Base-by-base conservation (phyloP, 1,284 basidiomycete genomes). In the Moesziomyces sp. region DNA sequence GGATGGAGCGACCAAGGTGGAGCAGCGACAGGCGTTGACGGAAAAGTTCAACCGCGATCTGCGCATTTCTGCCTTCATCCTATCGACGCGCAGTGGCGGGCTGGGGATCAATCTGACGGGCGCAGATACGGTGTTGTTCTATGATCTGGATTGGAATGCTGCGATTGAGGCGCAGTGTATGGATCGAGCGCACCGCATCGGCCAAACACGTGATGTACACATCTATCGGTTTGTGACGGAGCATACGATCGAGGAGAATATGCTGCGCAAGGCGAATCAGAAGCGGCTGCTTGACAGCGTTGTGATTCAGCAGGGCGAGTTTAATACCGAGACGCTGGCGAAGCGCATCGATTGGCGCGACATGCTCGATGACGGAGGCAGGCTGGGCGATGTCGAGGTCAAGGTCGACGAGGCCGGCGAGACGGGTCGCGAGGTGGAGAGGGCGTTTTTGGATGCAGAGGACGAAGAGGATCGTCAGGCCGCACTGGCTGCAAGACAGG, bases 111-210 rank as follows among this genome's bases (percentile, higher is more conserved):
- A 98, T 50, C 68, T 86, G 60, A 95, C 95, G 10, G 95, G 95
- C n/a, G 95, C 95, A 18, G 94, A 97, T 83, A 97, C 94, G 0
- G 95, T 98, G 74, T 89, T 97, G 54, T 96, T 95, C 85, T 97
- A 97, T 83, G 95, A 98, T 83, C 93, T 93, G 58, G 96, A 98
- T 84, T 98, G 97, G 88, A 97, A 97, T 80, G 94, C 94, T 0
- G 94, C 96, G 73, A 97, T 97, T 91, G 95, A 98, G 83, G 88
- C 91, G 55, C 95, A 98, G 84, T 97, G 95, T 85, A 95, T 97
- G 87, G 95, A 98, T 85, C 89, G 94, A 28, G 93, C 93, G 0
- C 93, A 95, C 80, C 91, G 93, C 8, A 98, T 98, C 76, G 95
- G 95, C 10, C 95, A 98, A 84, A 97, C 95, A 52, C 90, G 95